Base-by-base conservation (phyloP, 2,329 filamentous ascomycete genomes). In the Cladosporium phlei region DNA sequence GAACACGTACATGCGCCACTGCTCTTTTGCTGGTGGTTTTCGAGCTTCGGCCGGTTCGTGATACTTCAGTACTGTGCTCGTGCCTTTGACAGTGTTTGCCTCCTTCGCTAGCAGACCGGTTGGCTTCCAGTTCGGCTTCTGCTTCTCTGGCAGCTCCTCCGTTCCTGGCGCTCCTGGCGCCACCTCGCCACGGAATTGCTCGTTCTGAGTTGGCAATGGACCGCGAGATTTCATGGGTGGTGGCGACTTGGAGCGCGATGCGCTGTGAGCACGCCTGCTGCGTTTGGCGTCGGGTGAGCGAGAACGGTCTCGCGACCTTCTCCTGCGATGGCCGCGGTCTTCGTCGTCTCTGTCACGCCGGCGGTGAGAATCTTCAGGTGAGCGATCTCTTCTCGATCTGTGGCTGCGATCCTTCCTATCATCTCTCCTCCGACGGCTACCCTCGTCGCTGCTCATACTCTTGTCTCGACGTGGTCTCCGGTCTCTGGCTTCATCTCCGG, bases 1-100 rank as follows among this genome's bases (percentile, higher is more conserved):
- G 77, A 98, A 98, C 17, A 96, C 79, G 64, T 94, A 97, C 38
- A 98, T 73, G 50, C 87, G 86, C 91, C 91, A 98, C 48, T 80
- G 72, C 56, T 93, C 82, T 46, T 81, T 83, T 1, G 84, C 62
- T 0, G 90, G 77, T 0, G 93, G 88, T 58, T 95, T 95, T 49
- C 93, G 85, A 39, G 91, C 88, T 71, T 98, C 93, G 9, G 88
- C 72, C 1, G 93, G 93, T 68, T 98, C 93, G 69, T 96, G 87
- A 67, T 98, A 98, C 72, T 97, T 97, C 37, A 98, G 78, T 3
- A 88, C 81, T 46, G 95, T 82, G 17, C 78, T 77, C 3, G 82
- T 85, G 48, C 87, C 88, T 8, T 79, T 79, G 52, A 94, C 82
- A 6, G 81, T 81, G 65, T 98, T 97, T 42, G 89, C 89, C 54